Evolutionary conservation across 495 filamentous ascomycete genomes (phyloP).

Genomic region (Xylaria bambusicola): DNA sequence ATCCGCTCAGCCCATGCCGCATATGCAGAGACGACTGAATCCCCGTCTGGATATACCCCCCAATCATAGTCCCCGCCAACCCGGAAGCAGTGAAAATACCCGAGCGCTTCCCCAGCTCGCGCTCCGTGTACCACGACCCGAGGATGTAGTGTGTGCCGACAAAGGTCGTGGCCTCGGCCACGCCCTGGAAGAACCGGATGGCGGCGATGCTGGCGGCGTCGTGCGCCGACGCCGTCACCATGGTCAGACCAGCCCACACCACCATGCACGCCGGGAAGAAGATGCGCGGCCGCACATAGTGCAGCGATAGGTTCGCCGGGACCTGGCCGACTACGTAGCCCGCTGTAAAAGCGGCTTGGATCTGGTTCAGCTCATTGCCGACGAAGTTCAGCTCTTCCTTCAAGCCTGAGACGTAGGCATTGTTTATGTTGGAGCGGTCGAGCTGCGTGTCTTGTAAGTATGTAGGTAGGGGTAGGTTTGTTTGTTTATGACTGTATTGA

Average conservation of each 20-base stretch:
- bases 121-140: slow-evolving; percentile 66
- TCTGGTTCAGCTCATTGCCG: slow-evolving; percentile 59
- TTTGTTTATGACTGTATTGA: too few relatives aligned
- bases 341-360: slow-evolving; percentile 55
- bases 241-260: slow-evolving; percentile 62
- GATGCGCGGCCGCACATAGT: slow-evolving; percentile 58
- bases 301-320: slow-evolving; percentile 61
- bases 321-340: slow-evolving; percentile 61
- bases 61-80: slow-evolving; percentile 52
- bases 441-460: too few relatives aligned
- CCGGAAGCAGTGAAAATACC: slow-evolving; percentile 57
- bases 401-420: slow-evolving; percentile 70
- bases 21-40: slow-evolving; percentile 57
- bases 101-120: slow-evolving; percentile 64
- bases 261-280: slow-evolving; percentile 65
- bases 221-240: slow-evolving; percentile 56
- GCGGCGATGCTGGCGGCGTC: slow-evolving; percentile 59
- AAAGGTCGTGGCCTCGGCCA: slow-evolving; percentile 62
- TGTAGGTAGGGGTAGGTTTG: too few relatives aligned
- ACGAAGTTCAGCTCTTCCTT: slow-evolving; percentile 60
- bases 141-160: slow-evolving; percentile 67
- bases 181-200: slow-evolving; percentile 69
- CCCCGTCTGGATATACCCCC: slow-evolving; percentile 61
- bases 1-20: slow-evolving; percentile 54
- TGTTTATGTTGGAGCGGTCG: slow-evolving; percentile 60